phyloP scores from a whole-genome alignment of 805 yeast genomes.

The Spathaspora arborariae region DNA sequence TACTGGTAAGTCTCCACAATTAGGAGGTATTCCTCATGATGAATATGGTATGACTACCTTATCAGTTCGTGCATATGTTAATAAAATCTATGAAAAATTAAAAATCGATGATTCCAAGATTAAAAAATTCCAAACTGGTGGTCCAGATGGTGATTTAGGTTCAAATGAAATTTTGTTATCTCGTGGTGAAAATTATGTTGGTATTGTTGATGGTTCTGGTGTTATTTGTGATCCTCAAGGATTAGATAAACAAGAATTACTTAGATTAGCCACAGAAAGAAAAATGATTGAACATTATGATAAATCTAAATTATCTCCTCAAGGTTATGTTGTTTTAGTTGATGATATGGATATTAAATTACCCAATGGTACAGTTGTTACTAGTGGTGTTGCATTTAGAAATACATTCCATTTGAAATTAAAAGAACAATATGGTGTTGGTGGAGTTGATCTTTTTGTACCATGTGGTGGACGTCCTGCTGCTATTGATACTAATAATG shows the following conservation, averaged over 20 bases:
- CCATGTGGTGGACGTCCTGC: conserved; percentile 99
- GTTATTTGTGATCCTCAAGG: conserved; percentile 92
- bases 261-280: conserved; percentile 74
- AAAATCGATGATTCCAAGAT: conserved; percentile 55
- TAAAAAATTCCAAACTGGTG: conserved; percentile 92
- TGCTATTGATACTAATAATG: conserved; percentile 86
- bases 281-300: conserved; percentile 71
- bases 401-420: conserved; percentile 81
- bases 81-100: conserved; percentile 79
- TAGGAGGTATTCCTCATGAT: conserved; percentile 99
- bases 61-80: conserved; percentile 88
- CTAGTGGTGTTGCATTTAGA: conserved; percentile 86
- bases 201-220: conserved; percentile 93
- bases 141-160: conserved; percentile 98
- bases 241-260: conserved; percentile 72
- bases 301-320: conserved; percentile 56
- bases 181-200: conserved; percentile 77
- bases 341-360: conserved; percentile 77
- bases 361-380: conserved; percentile 72
- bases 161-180: conserved; percentile 91
- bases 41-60: conserved; percentile 96
- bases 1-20: conserved; percentile 86
- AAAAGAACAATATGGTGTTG: conserved; percentile 57
- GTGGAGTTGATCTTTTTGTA: conserved; percentile 76
- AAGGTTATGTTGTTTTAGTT: conserved; percentile 79